Evolutionary conservation across 441 rosid species (phyloP), one percentile per base, ranked within the genome.

Genomic region (Lepidium campestre): DNA sequence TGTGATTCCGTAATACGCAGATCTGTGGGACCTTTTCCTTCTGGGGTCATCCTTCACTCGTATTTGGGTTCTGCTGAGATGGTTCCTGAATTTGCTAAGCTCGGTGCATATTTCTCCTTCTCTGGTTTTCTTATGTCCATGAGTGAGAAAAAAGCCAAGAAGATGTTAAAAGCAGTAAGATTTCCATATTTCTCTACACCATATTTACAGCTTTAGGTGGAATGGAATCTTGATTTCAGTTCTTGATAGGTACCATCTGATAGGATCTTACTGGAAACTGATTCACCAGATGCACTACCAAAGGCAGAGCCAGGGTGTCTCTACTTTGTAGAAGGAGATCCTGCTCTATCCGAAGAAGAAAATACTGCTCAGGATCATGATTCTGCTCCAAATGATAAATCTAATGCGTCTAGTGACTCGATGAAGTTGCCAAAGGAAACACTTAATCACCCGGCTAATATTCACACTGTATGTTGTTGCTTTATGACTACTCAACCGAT

Each of bases 251-350:
- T 91, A 65, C 73, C 97, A 65, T 73, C 61, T 13, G 93, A 89
- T 45, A 86, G 93, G 79, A 86, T 94, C 66, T 81, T 89, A 68
- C 69, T 94, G 68, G 99, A 91, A 78, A 85, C 99, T 13, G 99
- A 94, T 77, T 88, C 96, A 15, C 98, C 99, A 1, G 99, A 91
- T 75, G 98, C 92, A 15, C 17, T 89, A 49, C 99, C 99, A 25
- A 83, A 71, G 59, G 58, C 68, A 42, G 78, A 78, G 50, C 48
- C 64, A 31, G 70, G 77, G 29, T 55, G 75, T 58, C 79, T 89
- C 7, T 73, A 77, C 82, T 67, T 79, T 47, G 84, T 89, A 15
- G 85, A 79, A 29, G 78, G 80, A 41, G 83, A 80, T 72, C 75
- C 85, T 78, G 68, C 79, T 40, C 60, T 71, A 11, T 31, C 72